Conservation (phyloP, 2,329 filamentous ascomycete species). For the Sphaerulina musiva region DNA sequence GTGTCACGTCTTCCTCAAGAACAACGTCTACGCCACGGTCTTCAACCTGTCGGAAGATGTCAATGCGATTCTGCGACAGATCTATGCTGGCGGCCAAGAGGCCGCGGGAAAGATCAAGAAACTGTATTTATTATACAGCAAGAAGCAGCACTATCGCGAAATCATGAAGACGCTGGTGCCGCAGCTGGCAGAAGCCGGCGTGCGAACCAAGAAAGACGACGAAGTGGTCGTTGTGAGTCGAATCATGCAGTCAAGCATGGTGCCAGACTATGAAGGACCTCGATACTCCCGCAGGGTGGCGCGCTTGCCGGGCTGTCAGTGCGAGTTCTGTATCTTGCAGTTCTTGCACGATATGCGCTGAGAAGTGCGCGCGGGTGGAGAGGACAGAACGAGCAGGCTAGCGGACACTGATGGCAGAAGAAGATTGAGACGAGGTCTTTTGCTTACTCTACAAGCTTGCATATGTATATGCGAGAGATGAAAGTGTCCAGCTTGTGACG, state of each 20-base stretch:
- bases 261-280: too few species aligned
- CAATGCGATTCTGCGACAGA: background rate
- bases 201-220: too few species aligned
- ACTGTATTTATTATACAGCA: background rate
- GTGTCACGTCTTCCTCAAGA: background rate
- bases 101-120: background rate
- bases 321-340: background rate
- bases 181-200: background rate
- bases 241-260: too few species aligned
- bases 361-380: background rate
- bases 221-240: too few species aligned
- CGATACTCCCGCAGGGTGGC: too few species aligned
- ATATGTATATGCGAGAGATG: too few species aligned
- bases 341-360: background rate
- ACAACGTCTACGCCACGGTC: background rate
- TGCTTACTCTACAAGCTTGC: too few species aligned
- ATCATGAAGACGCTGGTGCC: background rate
- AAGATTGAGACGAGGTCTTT: too few species aligned
- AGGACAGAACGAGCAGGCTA: too few species aligned
- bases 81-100: background rate
- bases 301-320: background rate
- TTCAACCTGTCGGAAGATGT: background rate
- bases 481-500: too few species aligned
- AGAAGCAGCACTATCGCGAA: background rate
- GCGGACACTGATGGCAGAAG: too few species aligned